Base-by-base conservation (phyloP, 2,329 filamentous ascomycete species). In the Cladophialophora exuberans region DNA sequence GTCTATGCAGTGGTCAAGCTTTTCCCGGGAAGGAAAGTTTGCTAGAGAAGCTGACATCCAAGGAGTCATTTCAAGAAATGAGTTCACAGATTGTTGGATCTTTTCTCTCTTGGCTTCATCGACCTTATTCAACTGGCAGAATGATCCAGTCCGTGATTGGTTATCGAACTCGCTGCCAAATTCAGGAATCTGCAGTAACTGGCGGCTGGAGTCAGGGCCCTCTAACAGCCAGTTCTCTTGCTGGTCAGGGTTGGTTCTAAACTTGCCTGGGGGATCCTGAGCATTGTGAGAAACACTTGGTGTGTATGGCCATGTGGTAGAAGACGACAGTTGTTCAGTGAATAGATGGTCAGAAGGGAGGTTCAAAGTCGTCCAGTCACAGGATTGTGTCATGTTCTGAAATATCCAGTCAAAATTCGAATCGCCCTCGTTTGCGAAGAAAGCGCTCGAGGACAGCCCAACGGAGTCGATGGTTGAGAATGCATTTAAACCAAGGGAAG, bases 1-100 rank as follows among this genome's bases (percentile, higher is more conserved):
- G 28, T 52, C 38, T 15, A 52, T 25, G 36, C 49, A 52, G 26
- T 45, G 49, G 28, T 52, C 49, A 13, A 52, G 18, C 25, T 35
- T 36, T 22, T 52, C 49, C 28, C 45, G 44, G 28, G n/a, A 33
- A n/a, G 49, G 49, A 41, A 52, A 52, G 18, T 20, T 35, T 30
- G 7, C 38, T 6, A 52, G 13, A 10, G 49, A 45, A 17, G 45
- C 20, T 1, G 49, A 17, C 13, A 11, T 35, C 49, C 49, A 52
- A 11, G 22, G 15, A 9, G 38, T 15, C 11, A 15, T 15, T 20
- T 41, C 38, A 18, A 41, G 38, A 18, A 22, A 23, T 2, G 13
- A 20, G 6, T 17, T 41, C 15, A 41, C 22, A 23, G 20, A 41
- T 13, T 20, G 38, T 18, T 41, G 38, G n/a, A 41, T 22, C 22